Evolutionary conservation across 169 alveolate genomes (phyloP).

Genomic region (Theileria orientalis): DNA sequence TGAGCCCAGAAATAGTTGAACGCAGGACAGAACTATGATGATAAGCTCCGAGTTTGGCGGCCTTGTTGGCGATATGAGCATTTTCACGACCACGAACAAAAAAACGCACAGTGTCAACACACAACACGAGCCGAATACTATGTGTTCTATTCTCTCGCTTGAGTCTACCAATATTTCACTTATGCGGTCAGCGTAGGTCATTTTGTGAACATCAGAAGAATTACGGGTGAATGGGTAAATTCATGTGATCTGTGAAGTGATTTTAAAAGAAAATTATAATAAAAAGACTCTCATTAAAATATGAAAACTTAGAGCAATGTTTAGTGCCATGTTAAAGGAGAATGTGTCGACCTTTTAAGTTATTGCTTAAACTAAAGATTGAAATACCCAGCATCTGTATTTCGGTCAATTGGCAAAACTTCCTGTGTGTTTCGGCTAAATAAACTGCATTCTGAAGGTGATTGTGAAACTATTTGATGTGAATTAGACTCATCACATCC

Average conservation of each 20-base stretch:
- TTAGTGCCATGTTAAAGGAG: too few species aligned
- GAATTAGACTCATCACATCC: conserved; percentile 11
- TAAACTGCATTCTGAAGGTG: background rate
- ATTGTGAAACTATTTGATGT: background rate
- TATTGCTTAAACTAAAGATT: too few species aligned
- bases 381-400: too few species aligned
- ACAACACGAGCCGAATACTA: conserved; percentile 50
- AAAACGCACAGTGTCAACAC: conserved; percentile 44
- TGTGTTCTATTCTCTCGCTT: conserved; percentile 22
- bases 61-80: conserved; percentile 37
- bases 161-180: conserved; percentile 14
- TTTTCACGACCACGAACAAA: conserved; percentile 25
- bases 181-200: background rate
- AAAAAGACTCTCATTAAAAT: too few species aligned
- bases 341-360: too few species aligned
- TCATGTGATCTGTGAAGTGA: background rate
- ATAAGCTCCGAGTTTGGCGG: conserved; percentile 52
- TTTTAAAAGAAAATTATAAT: too few species aligned
- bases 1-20: conserved; percentile 43
- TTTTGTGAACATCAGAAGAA: background rate
- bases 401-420: too few species aligned
- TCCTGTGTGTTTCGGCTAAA: too few species aligned
- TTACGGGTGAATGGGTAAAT: background rate
- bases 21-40: conserved; percentile 47
- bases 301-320: too few species aligned